Conservation (phyloP, 352 stramenopile species). For the Lagenidium sp. region DNA sequence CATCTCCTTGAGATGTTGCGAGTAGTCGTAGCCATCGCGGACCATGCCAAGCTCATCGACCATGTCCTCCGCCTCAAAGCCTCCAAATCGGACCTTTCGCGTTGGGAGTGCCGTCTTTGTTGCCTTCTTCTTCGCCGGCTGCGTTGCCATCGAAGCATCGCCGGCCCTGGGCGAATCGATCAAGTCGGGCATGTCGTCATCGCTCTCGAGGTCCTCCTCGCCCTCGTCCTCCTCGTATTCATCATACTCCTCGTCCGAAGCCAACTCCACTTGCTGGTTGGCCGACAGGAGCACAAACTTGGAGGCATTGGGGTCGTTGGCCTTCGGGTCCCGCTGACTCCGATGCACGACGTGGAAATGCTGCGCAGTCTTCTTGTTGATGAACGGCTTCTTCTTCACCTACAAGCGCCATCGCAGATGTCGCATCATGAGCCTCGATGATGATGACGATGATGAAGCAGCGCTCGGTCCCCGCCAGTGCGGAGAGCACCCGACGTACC, state of each 20-base stretch:
- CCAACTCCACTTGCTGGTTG: slow-evolving; percentile 51
- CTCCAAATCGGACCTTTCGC: slow-evolving; percentile 58
- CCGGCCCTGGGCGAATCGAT: slow-evolving; percentile 6
- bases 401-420: too few species aligned
- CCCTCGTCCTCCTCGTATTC: slow-evolving; percentile 24
- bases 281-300: slow-evolving; percentile 79
- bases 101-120: slow-evolving; percentile 26
- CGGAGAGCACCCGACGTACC: too few species aligned
- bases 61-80: slow-evolving; percentile 53
- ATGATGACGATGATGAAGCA: too few species aligned
- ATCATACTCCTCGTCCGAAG: slow-evolving; percentile 34
- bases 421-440: too few species aligned
- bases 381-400: slow-evolving; percentile 70
- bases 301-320: slow-evolving; percentile 74
- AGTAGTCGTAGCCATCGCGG: slow-evolving; percentile 92
- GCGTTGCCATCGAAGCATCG: slow-evolving; percentile 1
- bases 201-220: slow-evolving; percentile 13
- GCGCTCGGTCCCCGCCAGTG: too few species aligned
- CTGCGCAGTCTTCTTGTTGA: slow-evolving; percentile 81
- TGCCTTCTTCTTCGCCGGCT: slow-evolving; percentile 9
- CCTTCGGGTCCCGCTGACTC: slow-evolving; percentile 70
- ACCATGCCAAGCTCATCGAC: slow-evolving; percentile 85
- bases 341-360: slow-evolving; percentile 85
- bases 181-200: slow-evolving; percentile 15
- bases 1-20: slow-evolving; percentile 89